Evolutionary conservation across 2,329 filamentous ascomycete species (phyloP).

Genomic region (Cercospora sp.): DNA sequence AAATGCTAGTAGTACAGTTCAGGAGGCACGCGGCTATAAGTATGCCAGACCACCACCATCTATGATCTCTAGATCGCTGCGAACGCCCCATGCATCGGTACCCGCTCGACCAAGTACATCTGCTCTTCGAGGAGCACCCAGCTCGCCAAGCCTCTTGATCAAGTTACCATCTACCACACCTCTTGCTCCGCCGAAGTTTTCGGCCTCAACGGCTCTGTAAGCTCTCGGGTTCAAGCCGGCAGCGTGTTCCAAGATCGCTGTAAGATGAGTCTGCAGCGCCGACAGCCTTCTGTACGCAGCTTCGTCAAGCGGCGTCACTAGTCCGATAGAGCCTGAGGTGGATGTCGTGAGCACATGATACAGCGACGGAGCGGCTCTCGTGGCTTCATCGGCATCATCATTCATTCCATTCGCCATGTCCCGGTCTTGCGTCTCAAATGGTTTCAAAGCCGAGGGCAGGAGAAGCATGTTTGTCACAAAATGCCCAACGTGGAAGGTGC

Average conservation of each 20-base stretch:
- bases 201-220: conserved; percentile 59
- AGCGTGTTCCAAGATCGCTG: conserved; percentile 71
- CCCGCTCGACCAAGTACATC: conserved; percentile 77
- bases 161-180: conserved; percentile 78
- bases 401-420: conserved; percentile 30
- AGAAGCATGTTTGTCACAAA: conserved; percentile 72
- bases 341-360: conserved; percentile 69
- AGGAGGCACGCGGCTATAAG: conserved; percentile 18
- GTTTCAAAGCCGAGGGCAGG: conserved; percentile 62
- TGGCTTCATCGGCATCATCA: conserved; percentile 32
- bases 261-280: conserved; percentile 76
- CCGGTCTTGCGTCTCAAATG: conserved; percentile 47
- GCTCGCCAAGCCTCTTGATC: conserved; percentile 71
- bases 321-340: conserved; percentile 71
- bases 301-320: conserved; percentile 77
- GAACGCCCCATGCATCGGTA: conserved; percentile 64
- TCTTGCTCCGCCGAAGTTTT: conserved; percentile 53
- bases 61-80: conserved; percentile 67
- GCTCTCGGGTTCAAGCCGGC: conserved; percentile 82
- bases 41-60: conserved; percentile 63
- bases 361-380: conserved; percentile 27
- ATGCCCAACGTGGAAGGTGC: conserved; percentile 84
- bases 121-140: conserved; percentile 67
- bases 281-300: conserved; percentile 79
- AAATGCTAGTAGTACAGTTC: neutral